These are phyloP conservation scores for Fusarium pseudocircinatum DNA, from an alignment of 2,329 filamentous ascomycete genomes.

Conservation along the genomic window DNA sequence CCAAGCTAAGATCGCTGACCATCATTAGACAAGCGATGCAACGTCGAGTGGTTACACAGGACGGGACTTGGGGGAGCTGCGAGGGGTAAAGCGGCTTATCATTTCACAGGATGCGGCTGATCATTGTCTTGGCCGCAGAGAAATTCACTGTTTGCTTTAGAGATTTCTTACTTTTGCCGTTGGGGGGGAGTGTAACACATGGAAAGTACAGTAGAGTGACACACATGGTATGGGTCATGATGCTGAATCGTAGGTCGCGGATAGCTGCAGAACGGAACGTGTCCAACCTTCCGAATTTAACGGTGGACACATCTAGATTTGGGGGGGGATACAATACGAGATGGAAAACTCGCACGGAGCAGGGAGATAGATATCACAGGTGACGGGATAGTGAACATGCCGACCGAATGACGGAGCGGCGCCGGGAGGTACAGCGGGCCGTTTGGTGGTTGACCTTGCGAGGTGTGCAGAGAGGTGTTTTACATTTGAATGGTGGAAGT, in stretches of 20 bases:
- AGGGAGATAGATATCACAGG: neutral
- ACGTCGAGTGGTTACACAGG: conserved; percentile 25
- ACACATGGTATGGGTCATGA: neutral
- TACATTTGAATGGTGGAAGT: neutral
- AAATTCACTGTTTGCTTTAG: neutral
- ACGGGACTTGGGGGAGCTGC: conserved; percentile 31
- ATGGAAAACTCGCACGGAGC: neutral
- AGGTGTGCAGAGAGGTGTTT: neutral
- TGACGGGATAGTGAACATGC: too few relatives aligned
- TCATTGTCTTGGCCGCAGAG: neutral
- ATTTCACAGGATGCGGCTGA: conserved; percentile 16
- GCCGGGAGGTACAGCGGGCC: neutral
- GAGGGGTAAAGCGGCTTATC: conserved; percentile 28
- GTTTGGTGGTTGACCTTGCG: neutral
- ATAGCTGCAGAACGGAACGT: neutral
- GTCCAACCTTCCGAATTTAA: conserved; percentile 4
- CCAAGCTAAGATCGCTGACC: neutral
- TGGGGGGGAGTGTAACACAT: neutral
- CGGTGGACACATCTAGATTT: neutral
- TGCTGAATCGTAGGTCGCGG: neutral
- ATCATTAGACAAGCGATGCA: neutral
- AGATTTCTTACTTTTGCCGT: neutral
- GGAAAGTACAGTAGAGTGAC: neutral
- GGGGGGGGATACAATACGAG: neutral
- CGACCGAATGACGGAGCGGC: neutral